Percentiles rank a stretch among this genome's conserved stretches.
These are phyloP conservation scores for Ophiostoma fasciatum DNA, from an alignment of 2,329 filamentous ascomycete genomes.

Conservation along the genomic window DNA sequence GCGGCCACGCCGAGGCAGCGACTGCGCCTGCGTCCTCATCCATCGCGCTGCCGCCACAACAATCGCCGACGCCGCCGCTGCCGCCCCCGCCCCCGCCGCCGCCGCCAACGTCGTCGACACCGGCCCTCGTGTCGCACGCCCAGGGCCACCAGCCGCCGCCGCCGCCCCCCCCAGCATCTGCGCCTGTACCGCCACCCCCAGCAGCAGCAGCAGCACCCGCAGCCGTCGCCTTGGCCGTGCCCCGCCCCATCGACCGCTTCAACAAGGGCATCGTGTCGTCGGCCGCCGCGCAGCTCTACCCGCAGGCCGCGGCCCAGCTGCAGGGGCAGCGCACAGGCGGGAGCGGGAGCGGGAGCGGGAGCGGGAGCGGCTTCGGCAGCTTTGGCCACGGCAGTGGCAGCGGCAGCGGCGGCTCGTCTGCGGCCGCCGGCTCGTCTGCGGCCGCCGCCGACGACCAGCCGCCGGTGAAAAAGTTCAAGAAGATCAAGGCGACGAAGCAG, in stretches of 20 bases:
- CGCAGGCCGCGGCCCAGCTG: constrained; percentile 46
- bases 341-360: constrained; percentile 20
- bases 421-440: not conserved
- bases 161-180: constrained; percentile 10
- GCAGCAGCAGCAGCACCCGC: not conserved
- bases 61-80: not conserved
- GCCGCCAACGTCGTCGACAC: too few relatives aligned
- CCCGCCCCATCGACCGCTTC: constrained; percentile 14
- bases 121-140: too few relatives aligned
- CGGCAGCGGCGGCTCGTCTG: not conserved
- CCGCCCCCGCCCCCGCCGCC: constrained; percentile 23
- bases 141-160: too few relatives aligned
- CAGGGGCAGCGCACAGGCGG: constrained; percentile 31
- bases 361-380: constrained; percentile 26
- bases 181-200: not conserved
- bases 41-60: too few relatives aligned
- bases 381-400: not conserved
- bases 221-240: not conserved
- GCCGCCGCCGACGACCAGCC: constrained; percentile 52
- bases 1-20: not conserved
- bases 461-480: constrained; percentile 67
- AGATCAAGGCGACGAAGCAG: constrained; percentile 81
- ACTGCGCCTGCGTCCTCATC: too few relatives aligned
- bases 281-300: constrained; percentile 41
- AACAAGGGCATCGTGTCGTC: constrained; percentile 35